Evolutionary conservation across 192 early-diverging fungal genomes (phyloP).

Genomic region (Backusella mclennaniae): DNA sequence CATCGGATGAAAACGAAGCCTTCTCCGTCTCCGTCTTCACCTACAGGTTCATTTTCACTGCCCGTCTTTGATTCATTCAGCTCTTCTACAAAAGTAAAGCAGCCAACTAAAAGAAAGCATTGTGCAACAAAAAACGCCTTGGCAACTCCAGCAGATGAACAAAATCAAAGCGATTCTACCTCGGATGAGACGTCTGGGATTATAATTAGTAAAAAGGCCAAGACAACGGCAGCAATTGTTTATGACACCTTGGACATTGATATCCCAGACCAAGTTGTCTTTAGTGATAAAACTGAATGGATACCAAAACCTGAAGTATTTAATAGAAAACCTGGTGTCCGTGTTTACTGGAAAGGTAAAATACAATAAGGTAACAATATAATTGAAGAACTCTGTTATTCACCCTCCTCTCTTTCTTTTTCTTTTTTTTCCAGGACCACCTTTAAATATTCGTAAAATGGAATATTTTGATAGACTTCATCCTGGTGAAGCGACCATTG

Average conservation of each 20-base stretch:
- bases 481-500: constrained; percentile 29
- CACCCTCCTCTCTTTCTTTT: neutral
- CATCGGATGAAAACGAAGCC: constrained; percentile 3
- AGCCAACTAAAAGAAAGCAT: neutral
- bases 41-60: neutral
- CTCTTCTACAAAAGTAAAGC: neutral
- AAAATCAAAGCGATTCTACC: constrained; percentile 2
- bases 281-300: constrained; percentile 22
- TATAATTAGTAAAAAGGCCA: constrained; percentile 23
- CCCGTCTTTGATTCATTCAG: neutral
- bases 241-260: constrained; percentile 24
- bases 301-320: constrained; percentile 27
- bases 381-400: neutral
- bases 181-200: neutral
- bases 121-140: constrained; percentile 5
- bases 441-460: constrained; percentile 24
- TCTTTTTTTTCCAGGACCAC: constrained; percentile 26
- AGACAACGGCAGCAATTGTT: constrained; percentile 24
- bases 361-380: neutral
- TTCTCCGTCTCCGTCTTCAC: neutral
- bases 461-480: constrained; percentile 30
- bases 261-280: neutral
- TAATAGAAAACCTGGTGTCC: constrained; percentile 22
- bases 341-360: constrained; percentile 40
- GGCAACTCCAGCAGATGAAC: neutral